Evolutionary conservation across 1,284 basidiomycete species (phyloP), one percentile per base, ranked within the genome.

Genomic region (Sporisorium scitamineum): DNA sequence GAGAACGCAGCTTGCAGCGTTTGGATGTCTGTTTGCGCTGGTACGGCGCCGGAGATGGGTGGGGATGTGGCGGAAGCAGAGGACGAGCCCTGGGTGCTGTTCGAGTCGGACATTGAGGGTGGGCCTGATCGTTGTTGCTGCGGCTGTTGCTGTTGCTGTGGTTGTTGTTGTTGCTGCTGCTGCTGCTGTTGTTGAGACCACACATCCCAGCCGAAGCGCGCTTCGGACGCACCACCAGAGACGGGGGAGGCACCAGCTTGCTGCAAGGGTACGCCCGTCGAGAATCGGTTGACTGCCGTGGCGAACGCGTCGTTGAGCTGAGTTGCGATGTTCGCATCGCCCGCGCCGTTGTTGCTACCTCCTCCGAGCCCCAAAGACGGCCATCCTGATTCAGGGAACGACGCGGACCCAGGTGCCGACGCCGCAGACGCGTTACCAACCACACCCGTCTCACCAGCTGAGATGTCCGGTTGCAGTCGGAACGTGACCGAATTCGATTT

Each of bases 231-330:
- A 1, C n/a, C 22, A 11, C 65, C 47, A 2, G 57, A 48, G 7
- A 51, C 52, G 14, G 60, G 47, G 14, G 63, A 57, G 0, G 32
- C 31, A 16, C 54, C n/a, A 11, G 44, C 18, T 39, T 52, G 42
- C 22, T 55, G 57, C 45, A 68, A 27, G 1, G 65, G 45, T 8
- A 74, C 62, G 9, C 66, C 66, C 0, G 61, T 65, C 11, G 61
- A 69, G 31, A 75, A 66, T 3, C 53, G 58, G 24, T 66, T 70
- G 13, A 62, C 32, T 4, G 66, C 59, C 1, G 55, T 56, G 0
- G 66, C 63, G 39, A 75, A 75, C 3, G 72, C 61, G 18, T 55
- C 56, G 45, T 75, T 65, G 32, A 70, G 51, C 50, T 75, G 66
- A 16, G 58, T 42, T 0, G 62, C 66, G 14, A 66, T 42, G 32